phyloP scores from a whole-genome alignment of 73 alveolate species.

The Stentor coeruleus region DNA sequence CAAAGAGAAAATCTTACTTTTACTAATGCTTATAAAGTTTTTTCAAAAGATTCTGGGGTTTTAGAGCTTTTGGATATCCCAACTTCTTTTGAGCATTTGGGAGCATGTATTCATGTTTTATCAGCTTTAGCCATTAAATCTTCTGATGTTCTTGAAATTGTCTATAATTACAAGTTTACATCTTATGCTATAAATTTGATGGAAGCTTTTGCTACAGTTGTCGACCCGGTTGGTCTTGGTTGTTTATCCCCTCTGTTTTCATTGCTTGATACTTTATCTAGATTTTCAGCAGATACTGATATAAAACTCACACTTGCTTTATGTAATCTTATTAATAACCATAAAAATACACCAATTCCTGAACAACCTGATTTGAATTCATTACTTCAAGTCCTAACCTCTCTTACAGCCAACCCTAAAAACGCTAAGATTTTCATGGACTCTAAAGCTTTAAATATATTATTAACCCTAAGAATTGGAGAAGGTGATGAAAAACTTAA shows the following conservation, averaged over 20 bases:
- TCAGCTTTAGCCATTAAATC: not conserved
- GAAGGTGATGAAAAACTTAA: not conserved
- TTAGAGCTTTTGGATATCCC: conserved; percentile 5
- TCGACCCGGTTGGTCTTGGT: not conserved
- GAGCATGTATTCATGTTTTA: not conserved
- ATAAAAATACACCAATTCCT: not conserved
- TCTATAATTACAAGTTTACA: not conserved
- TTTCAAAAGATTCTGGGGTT: not conserved
- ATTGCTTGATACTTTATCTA: not conserved
- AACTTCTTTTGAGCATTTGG: not conserved
- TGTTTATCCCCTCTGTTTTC: not conserved
- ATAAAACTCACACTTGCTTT: not conserved
- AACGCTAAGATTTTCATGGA: not conserved
- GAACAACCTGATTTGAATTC: not conserved
- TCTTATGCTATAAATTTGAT: not conserved
- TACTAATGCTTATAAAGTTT: too few relatives aligned
- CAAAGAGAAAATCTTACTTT: not conserved
- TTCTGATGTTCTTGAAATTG: not conserved
- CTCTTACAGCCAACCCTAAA: conserved; percentile 4
- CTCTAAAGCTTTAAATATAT: not conserved
- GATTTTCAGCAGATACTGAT: not conserved
- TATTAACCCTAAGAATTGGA: not conserved
- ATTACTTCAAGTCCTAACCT: not conserved
- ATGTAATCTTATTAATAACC: not conserved
- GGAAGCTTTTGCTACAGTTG: not conserved